These are phyloP conservation scores for Fagus crenata DNA, from an alignment of 306 rosid genomes.

Conservation along the genomic window DNA sequence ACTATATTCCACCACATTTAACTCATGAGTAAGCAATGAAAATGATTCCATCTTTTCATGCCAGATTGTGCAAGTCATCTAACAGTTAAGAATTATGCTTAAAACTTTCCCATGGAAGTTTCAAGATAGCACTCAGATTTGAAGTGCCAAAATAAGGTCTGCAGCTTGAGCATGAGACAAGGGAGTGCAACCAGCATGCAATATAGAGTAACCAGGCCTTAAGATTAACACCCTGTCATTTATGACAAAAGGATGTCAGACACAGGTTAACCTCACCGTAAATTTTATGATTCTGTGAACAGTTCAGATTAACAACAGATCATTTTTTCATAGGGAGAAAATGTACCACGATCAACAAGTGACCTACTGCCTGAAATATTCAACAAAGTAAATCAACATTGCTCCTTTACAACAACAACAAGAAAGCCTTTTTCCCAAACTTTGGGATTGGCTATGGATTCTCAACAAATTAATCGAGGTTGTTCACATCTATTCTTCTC, in stretches of 20 bases:
- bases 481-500: too few relatives aligned
- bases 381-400: slow-evolving; percentile 4
- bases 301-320: neutral
- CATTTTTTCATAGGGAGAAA: neutral
- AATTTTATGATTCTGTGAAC: neutral
- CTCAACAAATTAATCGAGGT: too few relatives aligned
- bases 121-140: too few relatives aligned
- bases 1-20: too few relatives aligned
- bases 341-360: neutral
- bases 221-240: neutral
- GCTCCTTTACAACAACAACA: neutral
- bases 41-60: neutral
- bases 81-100: neutral
- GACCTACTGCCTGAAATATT: neutral
- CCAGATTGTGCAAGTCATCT: neutral
- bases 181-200: neutral
- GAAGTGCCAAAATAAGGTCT: neutral
- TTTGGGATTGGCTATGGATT: too few relatives aligned
- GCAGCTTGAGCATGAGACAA: neutral
- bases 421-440: neutral
- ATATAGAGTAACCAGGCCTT: neutral
- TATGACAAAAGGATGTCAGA: neutral
- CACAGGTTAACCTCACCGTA: neutral
- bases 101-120: too few relatives aligned
- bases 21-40: too few relatives aligned